Evolutionary conservation across 2,329 filamentous ascomycete species (phyloP), one percentile per base, ranked within the genome.

Genomic region (Ophiocordyceps polyrhachis-furcata): DNA sequence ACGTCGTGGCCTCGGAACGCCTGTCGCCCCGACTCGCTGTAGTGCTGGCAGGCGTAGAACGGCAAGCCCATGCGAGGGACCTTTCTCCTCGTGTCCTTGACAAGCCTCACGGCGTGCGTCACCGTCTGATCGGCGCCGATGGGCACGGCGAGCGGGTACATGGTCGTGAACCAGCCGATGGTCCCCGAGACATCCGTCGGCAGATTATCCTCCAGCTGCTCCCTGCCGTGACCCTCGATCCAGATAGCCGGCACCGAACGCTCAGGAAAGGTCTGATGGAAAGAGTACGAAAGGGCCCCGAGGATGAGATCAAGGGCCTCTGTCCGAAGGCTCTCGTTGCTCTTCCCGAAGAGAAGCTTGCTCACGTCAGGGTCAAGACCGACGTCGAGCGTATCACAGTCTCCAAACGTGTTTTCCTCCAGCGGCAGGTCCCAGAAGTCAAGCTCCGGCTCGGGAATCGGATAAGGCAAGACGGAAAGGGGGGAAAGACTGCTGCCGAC

Each of bases 151-250:
- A 65, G 38, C 0, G 66, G 65, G 15, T 53, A 58, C 13, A 68
- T 53, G 0, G 63, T 63, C 1, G 66, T 68, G 45, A 69, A 69
- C 66, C 66, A 69, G 5, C 66, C 67, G 0, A 69, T 60, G 0
- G 63, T 67, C 1, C 55, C 48, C 0, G 64, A 62, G 1, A 62
- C 49, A 43, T 68, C 46, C 9, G 63, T 49, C 1, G 58, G 47
- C 5, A 43, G 13, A 7, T 41, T 15, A 15, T 35, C 43, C 14
- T 47, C 43, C 2, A 45, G 43, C 38, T 46, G 45, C 29, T 68
- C 64, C 8, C 66, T 56, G 1, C 65, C 66, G 23, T 69, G 65
- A 0, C 60, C 57, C 46, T 68, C 65, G 37, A 55, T 59, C 50
- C 63, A 67, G 1, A 68, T 49, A 2, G 55, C 49, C 1, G 65